Percentiles rank a stretch among this genome's conserved stretches.
Evolutionary conservation across 169 alveolate genomes (phyloP).

Genomic region (Amoebophrya sp.): DNA sequence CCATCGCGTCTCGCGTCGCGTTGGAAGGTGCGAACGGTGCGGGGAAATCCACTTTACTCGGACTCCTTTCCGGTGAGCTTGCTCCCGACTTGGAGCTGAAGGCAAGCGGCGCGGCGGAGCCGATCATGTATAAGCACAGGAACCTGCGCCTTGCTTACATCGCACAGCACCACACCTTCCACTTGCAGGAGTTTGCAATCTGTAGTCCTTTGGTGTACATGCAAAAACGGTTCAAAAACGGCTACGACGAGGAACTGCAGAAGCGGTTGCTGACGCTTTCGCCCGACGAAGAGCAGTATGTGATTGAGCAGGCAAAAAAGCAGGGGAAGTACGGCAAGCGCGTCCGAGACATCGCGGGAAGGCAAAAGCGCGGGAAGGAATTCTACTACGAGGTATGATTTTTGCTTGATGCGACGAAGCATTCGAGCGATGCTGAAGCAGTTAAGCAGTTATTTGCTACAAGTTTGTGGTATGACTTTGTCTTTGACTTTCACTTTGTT

Average conservation of each 20-base stretch:
- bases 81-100: neutral
- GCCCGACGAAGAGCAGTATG: neutral
- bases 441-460: no score
- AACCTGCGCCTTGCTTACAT: conserved; percentile 32
- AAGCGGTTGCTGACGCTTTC: conserved; percentile 18
- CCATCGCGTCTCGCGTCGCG: neutral
- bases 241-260: conserved; percentile 35
- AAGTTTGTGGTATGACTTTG: no score
- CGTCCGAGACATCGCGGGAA: neutral
- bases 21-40: conserved; percentile 32
- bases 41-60: conserved; percentile 28
- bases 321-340: neutral
- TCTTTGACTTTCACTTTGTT: no score
- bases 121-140: conserved; percentile 17
- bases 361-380: conserved; percentile 25
- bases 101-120: neutral
- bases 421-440: no score
- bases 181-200: conserved; percentile 15
- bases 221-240: conserved; percentile 31
- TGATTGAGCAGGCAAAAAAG: neutral
- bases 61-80: conserved; percentile 25
- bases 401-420: no score
- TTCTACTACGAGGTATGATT: conserved; percentile 20
- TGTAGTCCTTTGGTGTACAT: conserved; percentile 19
- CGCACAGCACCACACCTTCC: conserved; percentile 34